phyloP scores from a whole-genome alignment of 2,329 filamentous ascomycete species.

The Knufia fluminis region DNA sequence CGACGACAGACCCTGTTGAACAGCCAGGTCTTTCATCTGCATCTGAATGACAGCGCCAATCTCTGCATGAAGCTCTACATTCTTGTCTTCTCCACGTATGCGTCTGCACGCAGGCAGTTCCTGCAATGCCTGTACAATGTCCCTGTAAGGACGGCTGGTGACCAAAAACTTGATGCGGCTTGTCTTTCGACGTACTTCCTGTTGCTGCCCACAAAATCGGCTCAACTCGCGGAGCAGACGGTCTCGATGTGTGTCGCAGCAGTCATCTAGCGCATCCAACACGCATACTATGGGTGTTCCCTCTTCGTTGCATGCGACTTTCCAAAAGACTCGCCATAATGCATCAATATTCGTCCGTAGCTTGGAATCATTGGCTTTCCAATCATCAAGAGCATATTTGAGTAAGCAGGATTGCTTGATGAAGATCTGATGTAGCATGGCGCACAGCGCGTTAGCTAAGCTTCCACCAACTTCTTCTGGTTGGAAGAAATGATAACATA shows the following conservation, averaged over 20 bases:
- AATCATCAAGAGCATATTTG: slow-evolving; percentile 9
- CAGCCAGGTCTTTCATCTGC: slow-evolving; percentile 14
- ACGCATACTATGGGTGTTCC: slow-evolving; percentile 12
- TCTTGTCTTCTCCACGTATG: slow-evolving; percentile 20
- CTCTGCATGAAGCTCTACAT: slow-evolving; percentile 18
- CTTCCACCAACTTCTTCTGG: slow-evolving; percentile 29
- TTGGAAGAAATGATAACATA: slow-evolving; percentile 33
- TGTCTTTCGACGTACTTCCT: neutral
- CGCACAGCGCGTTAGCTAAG: slow-evolving; percentile 26
- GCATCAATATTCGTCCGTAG: neutral
- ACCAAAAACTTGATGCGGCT: slow-evolving; percentile 22
- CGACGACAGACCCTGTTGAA: neutral
- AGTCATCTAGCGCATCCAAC: slow-evolving; percentile 18
- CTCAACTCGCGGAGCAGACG: slow-evolving; percentile 10
- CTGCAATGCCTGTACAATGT: slow-evolving; percentile 22
- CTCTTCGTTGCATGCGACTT: neutral
- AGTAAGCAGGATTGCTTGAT: slow-evolving; percentile 23
- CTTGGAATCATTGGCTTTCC: slow-evolving; percentile 10
- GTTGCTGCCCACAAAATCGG: slow-evolving; percentile 3
- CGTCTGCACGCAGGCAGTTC: slow-evolving; percentile 12
- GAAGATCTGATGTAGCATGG: slow-evolving; percentile 33
- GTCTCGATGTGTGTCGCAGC: slow-evolving; percentile 3
- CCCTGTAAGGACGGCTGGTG: slow-evolving; percentile 27
- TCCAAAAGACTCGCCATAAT: slow-evolving; percentile 12
- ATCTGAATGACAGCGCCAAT: slow-evolving; percentile 20